Conservation (phyloP, 2,329 filamentous ascomycete species). For the Curvularia hawaiiensis region DNA sequence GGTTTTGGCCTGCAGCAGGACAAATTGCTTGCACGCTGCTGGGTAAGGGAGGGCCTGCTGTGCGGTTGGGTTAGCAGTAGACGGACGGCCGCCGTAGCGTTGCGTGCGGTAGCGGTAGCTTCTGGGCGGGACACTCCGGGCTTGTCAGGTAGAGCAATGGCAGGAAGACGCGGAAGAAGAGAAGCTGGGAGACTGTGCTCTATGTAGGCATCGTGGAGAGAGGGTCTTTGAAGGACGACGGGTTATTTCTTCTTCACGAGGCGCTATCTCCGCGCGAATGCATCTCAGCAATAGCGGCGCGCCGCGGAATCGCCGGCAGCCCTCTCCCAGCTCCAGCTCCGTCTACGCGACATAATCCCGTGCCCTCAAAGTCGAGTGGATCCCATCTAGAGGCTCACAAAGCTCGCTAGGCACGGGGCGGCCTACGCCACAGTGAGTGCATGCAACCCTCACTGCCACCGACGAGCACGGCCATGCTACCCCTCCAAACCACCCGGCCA, state of each 20-base stretch:
- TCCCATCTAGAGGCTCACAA: slow-evolving; percentile 19
- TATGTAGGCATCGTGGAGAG: not conserved
- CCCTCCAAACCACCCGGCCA: not conserved
- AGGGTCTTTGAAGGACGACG: slow-evolving; percentile 5
- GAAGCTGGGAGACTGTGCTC: not conserved
- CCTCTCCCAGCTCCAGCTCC: slow-evolving; percentile 10
- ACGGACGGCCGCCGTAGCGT: not conserved
- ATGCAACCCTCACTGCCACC: slow-evolving; percentile 12
- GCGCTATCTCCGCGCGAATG: slow-evolving; percentile 27
- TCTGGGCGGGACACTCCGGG: not conserved
- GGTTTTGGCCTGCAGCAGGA: not conserved
- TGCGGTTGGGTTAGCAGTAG: not conserved
- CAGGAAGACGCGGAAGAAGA: not conserved
- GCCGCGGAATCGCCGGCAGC: slow-evolving; percentile 28
- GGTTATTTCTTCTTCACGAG: slow-evolving; percentile 14
- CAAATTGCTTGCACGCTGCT: not conserved
- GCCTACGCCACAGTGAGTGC: slow-evolving; percentile 23
- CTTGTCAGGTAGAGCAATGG: not conserved
- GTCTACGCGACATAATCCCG: too few species aligned
- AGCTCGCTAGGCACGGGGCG: slow-evolving; percentile 19
- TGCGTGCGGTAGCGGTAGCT: not conserved
- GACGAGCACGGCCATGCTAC: slow-evolving; percentile 9
- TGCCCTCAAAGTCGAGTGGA: slow-evolving; percentile 12
- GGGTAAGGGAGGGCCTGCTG: not conserved
- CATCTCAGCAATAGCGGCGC: slow-evolving; percentile 23